A percentile compares a stretch with the other conserved stretches of the same genome.
Conservation (phyloP, 495 filamentous ascomycete species). For the Terfezia claveryi region DNA sequence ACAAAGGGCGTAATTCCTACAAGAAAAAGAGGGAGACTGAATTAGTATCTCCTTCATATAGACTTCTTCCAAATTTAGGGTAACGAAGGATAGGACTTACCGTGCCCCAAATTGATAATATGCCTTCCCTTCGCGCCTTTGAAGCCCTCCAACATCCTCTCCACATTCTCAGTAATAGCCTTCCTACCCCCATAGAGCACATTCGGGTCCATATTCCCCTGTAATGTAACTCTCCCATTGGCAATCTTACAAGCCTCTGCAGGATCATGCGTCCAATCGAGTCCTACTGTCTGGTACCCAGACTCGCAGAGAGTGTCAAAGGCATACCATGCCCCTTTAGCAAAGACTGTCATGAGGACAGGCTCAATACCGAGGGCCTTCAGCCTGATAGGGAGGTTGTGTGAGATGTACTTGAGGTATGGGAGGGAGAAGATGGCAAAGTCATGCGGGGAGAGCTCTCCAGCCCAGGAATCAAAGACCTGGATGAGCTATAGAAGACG, state of each 20-base stretch:
- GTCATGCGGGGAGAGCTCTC: slow-evolving; percentile 61
- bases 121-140: slow-evolving; percentile 59
- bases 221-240: slow-evolving; percentile 52
- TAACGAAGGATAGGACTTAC: slow-evolving; percentile 25
- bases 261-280: slow-evolving; percentile 89
- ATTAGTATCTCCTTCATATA: not conserved
- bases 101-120: slow-evolving; percentile 79
- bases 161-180: slow-evolving; percentile 56
- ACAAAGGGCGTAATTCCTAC: slow-evolving; percentile 79
- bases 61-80: too few species aligned
- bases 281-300: slow-evolving; percentile 77
- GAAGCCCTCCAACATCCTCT: slow-evolving; percentile 73
- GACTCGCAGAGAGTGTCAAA: slow-evolving; percentile 67
- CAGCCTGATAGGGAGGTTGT: slow-evolving; percentile 48
- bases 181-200: slow-evolving; percentile 65
- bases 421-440: slow-evolving; percentile 72
- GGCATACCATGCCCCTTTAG: slow-evolving; percentile 98
- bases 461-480: slow-evolving; percentile 98
- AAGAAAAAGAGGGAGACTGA: not conserved
- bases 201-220: slow-evolving; percentile 91
- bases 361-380: slow-evolving; percentile 46
- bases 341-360: slow-evolving; percentile 97
- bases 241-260: slow-evolving; percentile 60
- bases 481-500: slow-evolving; percentile 46
- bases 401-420: slow-evolving; percentile 63